Base-by-base conservation (phyloP, 305 asterid genomes). In the Caryopteris hybrid region DNA sequence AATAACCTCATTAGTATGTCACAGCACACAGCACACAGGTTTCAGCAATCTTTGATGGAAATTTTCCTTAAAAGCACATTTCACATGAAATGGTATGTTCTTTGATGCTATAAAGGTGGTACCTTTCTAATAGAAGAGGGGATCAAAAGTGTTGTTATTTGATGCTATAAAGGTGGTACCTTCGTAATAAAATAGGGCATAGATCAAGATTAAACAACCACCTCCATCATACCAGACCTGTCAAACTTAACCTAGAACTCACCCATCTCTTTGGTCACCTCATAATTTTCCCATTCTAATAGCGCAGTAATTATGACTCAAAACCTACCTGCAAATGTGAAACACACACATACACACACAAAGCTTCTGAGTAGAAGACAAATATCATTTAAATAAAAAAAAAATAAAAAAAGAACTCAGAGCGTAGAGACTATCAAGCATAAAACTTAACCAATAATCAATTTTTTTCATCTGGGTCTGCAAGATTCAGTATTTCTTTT, bases 201-300 rank as follows among this genome's bases (percentile, higher is more conserved):
- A 55, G 59, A 70, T 61, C 66, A 66, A 60, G 70, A 57, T 42
- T 70, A 61, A 36, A 9, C 74, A 78, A 36, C 74, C 66, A 38
- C 61, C 68, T 56, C 41, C 63, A 69, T 38, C 84, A 72, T 45
- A 47, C 60, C 67, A 60, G 69, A 36, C 36, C 63, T 16, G 39
- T 70, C 55, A 72, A 68, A 72, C 53, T 47, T 68, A 71, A 74
- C 73, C 78, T 67, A 61, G n/a, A 21, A 78, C 43, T 66, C 61
- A 48, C 25, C 27, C 18, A 58, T 5, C 31, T 27, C 36, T 45
- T 47, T 55, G 31, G 52, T 17, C 76, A 53, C 63, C 75, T 60
- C 23, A 51, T 46, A 14, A 14, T 6, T 20, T 31, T 46, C 39
- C 63, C 57, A 58, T 29, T 4, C 22, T 20, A 60, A 57, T 41